A percentile compares a stretch with the other conserved stretches of the same genome.
Evolutionary conservation across 257 asterid genomes (phyloP).

Genomic region (Linaria vulgaris): DNA sequence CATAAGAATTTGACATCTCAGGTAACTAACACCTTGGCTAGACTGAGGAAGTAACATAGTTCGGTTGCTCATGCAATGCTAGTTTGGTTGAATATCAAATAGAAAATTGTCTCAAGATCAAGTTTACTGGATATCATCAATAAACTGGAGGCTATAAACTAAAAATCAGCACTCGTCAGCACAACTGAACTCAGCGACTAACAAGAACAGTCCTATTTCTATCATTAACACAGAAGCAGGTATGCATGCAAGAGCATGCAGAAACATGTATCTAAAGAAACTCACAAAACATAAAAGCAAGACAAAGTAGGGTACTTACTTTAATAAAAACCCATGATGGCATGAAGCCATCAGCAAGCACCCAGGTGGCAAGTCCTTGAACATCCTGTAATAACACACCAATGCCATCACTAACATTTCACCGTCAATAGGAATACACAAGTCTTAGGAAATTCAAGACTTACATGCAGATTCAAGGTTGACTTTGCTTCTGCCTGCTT

Average conservation of each 20-base stretch:
- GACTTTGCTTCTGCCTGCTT: constrained; percentile 73
- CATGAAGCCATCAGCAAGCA: constrained; percentile 93
- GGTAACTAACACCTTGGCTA: background rate
- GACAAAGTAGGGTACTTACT: constrained; percentile 38
- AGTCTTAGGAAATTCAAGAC: constrained; percentile 18
- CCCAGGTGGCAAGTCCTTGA: constrained; percentile 96
- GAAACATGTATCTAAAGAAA: constrained; percentile 7
- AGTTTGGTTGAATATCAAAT: no score
- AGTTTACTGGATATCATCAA: no score
- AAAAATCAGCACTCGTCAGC: background rate
- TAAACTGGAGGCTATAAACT: background rate
- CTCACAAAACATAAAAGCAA: constrained; percentile 1
- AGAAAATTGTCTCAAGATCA: no score
- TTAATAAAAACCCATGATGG: constrained; percentile 95
- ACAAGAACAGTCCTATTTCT: no score
- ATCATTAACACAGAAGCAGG: background rate
- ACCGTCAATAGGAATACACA: constrained; percentile 3
- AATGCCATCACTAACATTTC: constrained; percentile 21
- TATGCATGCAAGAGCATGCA: background rate
- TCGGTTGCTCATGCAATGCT: no score
- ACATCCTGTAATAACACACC: constrained; percentile 55
- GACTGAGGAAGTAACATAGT: background rate
- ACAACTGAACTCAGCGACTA: no score
- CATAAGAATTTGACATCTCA: background rate
- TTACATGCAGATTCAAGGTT: constrained; percentile 70